phyloP scores from a whole-genome alignment of 345 rosid species.

The Excoecaria agallocha region DNA sequence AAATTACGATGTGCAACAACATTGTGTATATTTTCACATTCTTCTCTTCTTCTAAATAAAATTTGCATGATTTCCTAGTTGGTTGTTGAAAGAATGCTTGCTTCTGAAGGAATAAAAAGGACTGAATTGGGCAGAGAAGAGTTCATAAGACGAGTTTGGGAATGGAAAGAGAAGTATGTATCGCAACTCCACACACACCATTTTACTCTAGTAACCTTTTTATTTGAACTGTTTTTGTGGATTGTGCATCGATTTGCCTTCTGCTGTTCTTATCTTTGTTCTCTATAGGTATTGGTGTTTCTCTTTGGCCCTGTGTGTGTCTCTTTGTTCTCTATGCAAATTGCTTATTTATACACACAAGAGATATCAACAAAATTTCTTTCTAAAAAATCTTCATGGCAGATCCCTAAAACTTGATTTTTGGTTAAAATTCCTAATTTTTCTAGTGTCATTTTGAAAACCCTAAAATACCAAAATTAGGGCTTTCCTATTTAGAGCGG shows the following conservation, averaged over 20 bases:
- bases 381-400: too few species aligned
- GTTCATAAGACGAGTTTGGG: constrained; percentile 90
- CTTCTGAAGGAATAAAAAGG: constrained; percentile 86
- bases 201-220: constrained; percentile 1
- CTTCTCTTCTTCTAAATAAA: constrained; percentile 24
- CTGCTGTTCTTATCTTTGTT: background rate
- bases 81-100: constrained; percentile 96
- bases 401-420: too few species aligned
- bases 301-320: background rate
- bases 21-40: constrained; percentile 8
- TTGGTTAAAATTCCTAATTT: too few species aligned
- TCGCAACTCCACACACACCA: constrained; percentile 12
- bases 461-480: too few species aligned
- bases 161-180: constrained; percentile 93
- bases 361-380: too few species aligned
- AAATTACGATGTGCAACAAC: background rate
- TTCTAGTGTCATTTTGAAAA: too few species aligned
- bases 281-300: background rate
- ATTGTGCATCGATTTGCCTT: background rate
- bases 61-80: constrained; percentile 42
- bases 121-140: constrained; percentile 77
- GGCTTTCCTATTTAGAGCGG: too few species aligned
- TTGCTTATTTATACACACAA: too few species aligned
- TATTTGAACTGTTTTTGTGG: background rate
- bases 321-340: too few species aligned